A percentile compares a stretch with the other conserved stretches of the same genome.
Conservation (phyloP, 2,329 filamentous ascomycete genomes). For the Claviceps sp. region DNA sequence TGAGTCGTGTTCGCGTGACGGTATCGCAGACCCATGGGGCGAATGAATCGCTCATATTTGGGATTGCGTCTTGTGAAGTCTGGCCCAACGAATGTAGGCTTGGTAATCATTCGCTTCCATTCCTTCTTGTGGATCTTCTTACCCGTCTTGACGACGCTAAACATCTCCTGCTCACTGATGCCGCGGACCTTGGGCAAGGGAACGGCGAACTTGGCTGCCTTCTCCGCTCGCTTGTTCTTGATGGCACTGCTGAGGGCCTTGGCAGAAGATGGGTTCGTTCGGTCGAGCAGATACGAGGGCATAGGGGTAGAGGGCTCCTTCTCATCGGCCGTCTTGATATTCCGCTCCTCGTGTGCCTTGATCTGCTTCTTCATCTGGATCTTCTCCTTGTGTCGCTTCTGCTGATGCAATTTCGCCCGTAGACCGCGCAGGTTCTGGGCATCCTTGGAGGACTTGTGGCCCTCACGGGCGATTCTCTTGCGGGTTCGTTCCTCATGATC, state of each 20-base stretch:
- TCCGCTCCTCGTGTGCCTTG: conserved; percentile 88
- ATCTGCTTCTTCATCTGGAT: conserved; percentile 95
- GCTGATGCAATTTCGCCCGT: conserved; percentile 81
- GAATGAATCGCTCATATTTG: conserved; percentile 51
- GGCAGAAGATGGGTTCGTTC: conserved; percentile 43
- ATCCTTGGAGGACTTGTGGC: conserved; percentile 75
- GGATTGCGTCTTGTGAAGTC: conserved; percentile 85
- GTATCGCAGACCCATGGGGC: conserved; percentile 36
- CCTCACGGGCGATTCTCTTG: conserved; percentile 79
- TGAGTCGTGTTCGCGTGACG: conserved; percentile 47
- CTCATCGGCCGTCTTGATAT: conserved; percentile 75
- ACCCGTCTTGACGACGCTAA: conserved; percentile 90
- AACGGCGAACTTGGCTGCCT: conserved; percentile 85
- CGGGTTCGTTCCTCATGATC: conserved; percentile 82
- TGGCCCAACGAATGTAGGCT: conserved; percentile 62
- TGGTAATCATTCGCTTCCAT: conserved; percentile 57
- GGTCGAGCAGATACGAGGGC: conserved; percentile 86
- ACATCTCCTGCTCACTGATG: conserved; percentile 94
- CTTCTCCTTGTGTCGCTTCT: conserved; percentile 94
- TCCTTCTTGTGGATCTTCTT: conserved; percentile 86
- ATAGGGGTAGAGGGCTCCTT: conserved; percentile 72
- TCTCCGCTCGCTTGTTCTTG: conserved; percentile 90
- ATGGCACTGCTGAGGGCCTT: conserved; percentile 72
- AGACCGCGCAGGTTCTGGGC: conserved; percentile 89
- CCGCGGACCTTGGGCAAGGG: conserved; percentile 85